Percentiles rank a stretch among this genome's conserved stretches.
Conservation (phyloP, 2,329 filamentous ascomycete species). For the Ophidiomyces ophidiicola region DNA sequence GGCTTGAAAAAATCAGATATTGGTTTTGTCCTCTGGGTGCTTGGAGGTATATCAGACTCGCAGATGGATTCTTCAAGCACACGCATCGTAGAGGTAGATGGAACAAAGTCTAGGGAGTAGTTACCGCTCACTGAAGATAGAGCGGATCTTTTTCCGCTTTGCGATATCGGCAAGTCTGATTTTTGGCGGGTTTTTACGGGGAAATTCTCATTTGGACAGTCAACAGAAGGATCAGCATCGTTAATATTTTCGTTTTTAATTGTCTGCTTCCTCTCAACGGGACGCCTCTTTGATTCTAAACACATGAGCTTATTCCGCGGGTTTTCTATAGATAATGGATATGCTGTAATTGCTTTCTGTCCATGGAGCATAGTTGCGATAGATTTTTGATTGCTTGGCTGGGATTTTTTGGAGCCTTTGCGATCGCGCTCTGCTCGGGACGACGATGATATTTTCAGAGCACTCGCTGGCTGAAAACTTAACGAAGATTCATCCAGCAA, state of each 20-base stretch:
- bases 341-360: constrained; percentile 22
- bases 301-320: constrained; percentile 37
- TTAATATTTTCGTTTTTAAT: neutral
- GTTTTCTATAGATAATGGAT: constrained; percentile 26
- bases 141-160: neutral
- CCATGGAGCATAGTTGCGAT: constrained; percentile 10
- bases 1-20: constrained; percentile 13
- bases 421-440: neutral
- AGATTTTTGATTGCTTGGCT: constrained; percentile 7
- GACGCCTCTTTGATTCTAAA: constrained; percentile 20
- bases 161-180: neutral
- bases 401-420: constrained; percentile 1
- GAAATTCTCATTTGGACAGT: neutral
- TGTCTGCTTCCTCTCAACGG: neutral
- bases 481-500: neutral
- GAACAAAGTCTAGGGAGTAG: constrained; percentile 6
- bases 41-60: constrained; percentile 3
- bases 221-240: neutral
- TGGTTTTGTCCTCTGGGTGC: constrained; percentile 8
- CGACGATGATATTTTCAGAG: constrained; percentile 5
- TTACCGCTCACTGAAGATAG: neutral
- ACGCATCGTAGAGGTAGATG: constrained; percentile 10
- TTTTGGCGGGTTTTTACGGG: neutral
- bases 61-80: constrained; percentile 10
- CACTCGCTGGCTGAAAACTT: constrained; percentile 11